Evolutionary conservation across 768 basidiomycete genomes (phyloP).

Genomic region (Kwoniella sp.): DNA sequence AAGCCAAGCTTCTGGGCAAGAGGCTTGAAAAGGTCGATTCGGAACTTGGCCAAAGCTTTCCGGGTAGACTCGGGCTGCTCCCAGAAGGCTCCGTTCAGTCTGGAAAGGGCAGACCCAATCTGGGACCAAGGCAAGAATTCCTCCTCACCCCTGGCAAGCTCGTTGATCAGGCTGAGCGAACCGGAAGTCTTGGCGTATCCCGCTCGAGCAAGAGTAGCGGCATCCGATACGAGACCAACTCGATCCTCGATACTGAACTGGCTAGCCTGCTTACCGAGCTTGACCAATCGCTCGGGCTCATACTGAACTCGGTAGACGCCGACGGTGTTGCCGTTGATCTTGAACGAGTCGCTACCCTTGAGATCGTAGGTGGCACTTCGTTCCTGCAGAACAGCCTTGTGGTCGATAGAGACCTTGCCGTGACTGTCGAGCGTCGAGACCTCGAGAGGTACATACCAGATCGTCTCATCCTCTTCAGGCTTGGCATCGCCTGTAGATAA

Average conservation of each 20-base stretch:
- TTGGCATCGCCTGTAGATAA: constrained; percentile 78
- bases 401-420: constrained; percentile 67
- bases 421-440: constrained; percentile 64
- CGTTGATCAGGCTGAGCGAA: constrained; percentile 71
- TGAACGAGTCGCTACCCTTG: constrained; percentile 72
- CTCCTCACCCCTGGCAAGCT: constrained; percentile 68
- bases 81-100: constrained; percentile 76
- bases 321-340: constrained; percentile 83
- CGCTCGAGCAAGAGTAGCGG: constrained; percentile 75
- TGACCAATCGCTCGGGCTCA: constrained; percentile 72
- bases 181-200: constrained; percentile 77
- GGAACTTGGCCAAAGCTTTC: constrained; percentile 59
- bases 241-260: constrained; percentile 83
- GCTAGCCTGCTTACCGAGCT: constrained; percentile 79
- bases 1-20: constrained; percentile 78
- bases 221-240: constrained; percentile 83
- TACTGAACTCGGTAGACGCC: constrained; percentile 90
- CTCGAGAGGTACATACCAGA: constrained; percentile 81
- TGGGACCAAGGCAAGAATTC: constrained; percentile 85
- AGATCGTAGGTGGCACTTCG: constrained; percentile 71
- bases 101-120: constrained; percentile 64
- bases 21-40: constrained; percentile 64
- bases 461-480: constrained; percentile 80
- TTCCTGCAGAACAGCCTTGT: constrained; percentile 66
- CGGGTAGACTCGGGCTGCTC: constrained; percentile 66